Conservation (phyloP, 2,329 filamentous ascomycete genomes). For the Penicillium sp. region DNA sequence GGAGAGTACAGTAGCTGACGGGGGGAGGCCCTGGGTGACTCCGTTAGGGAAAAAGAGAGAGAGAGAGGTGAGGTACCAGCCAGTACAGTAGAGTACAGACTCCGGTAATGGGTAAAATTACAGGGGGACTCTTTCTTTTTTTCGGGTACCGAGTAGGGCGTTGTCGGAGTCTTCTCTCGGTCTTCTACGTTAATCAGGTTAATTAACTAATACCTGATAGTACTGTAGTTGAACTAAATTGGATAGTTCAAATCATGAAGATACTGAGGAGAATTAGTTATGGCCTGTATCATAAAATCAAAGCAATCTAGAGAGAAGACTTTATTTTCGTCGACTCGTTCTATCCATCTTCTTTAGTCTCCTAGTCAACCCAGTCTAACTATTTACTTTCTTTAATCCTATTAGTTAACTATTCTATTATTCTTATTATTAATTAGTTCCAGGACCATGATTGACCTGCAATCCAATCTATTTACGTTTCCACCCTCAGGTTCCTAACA, state of each 20-base stretch:
- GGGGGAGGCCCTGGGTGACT: constrained; percentile 20
- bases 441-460: constrained; percentile 1
- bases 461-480: constrained; percentile 8
- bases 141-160: constrained; percentile 5
- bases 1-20: constrained; percentile 26
- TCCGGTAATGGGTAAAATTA: constrained; percentile 26
- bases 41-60: too few species aligned
- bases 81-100: constrained; percentile 3
- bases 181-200: neutral
- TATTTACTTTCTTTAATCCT: neutral
- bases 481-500: neutral
- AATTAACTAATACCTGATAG: neutral
- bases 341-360: neutral
- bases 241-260: neutral
- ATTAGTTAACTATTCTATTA: neutral
- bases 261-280: neutral
- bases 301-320: neutral
- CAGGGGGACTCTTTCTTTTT: constrained; percentile 26
- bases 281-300: neutral
- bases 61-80: neutral
- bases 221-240: neutral
- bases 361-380: neutral
- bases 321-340: neutral
- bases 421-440: neutral
- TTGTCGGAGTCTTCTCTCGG: constrained; percentile 1